phyloP scores from a whole-genome alignment of 495 filamentous ascomycete species.

The Daldinia bambusicola region DNA sequence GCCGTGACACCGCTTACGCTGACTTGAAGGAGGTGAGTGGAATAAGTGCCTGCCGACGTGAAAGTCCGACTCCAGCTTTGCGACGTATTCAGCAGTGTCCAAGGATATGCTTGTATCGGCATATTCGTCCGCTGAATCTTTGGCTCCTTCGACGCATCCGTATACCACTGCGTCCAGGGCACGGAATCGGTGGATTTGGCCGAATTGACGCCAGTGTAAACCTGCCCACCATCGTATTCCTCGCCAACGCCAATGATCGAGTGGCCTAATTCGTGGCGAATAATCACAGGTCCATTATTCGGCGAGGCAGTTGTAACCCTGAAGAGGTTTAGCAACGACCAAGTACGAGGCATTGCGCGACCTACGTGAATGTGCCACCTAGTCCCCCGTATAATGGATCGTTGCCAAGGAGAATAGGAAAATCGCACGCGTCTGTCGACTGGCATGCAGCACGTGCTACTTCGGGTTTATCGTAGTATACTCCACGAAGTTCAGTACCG shows the following conservation, averaged over 20 bases:
- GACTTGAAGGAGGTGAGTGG: conserved; percentile 37
- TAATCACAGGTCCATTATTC: conserved; percentile 39
- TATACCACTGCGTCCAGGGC: conserved; percentile 45
- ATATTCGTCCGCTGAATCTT: conserved; percentile 41
- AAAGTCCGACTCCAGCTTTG: conserved; percentile 38
- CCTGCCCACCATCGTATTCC: conserved; percentile 40
- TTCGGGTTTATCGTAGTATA: conserved; percentile 44
- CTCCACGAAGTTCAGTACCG: conserved; percentile 42
- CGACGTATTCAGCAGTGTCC: conserved; percentile 43
- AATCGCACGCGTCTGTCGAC: conserved; percentile 44
- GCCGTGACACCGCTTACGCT: conserved; percentile 42
- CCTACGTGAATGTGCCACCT: conserved; percentile 43
- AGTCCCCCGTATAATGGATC: conserved; percentile 42
- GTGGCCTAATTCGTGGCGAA: conserved; percentile 46
- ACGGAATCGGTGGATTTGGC: conserved; percentile 25
- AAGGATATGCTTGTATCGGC: conserved; percentile 46
- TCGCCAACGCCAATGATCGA: conserved; percentile 45
- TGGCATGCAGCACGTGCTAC: conserved; percentile 43
- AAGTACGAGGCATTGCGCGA: background rate
- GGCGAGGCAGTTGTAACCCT: conserved; percentile 42
- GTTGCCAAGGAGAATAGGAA: conserved; percentile 45
- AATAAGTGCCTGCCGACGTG: conserved; percentile 39
- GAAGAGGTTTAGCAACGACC: conserved; percentile 7
- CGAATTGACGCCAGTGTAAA: conserved; percentile 40
- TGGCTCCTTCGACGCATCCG: conserved; percentile 27